These are phyloP conservation scores for Rhizophora apiculata DNA, from an alignment of 345 rosid species.

Conservation along the genomic window DNA sequence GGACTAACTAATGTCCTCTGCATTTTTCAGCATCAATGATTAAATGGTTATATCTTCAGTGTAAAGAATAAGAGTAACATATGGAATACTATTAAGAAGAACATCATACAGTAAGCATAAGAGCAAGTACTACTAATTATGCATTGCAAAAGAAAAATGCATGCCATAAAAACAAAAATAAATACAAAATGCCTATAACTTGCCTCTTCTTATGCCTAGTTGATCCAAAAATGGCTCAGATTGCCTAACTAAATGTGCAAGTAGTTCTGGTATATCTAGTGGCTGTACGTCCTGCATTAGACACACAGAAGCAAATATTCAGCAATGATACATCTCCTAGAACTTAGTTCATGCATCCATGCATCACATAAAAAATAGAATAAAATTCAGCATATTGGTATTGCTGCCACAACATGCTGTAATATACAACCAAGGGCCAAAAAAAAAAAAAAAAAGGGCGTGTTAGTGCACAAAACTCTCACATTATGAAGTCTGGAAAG, in stretches of 20 bases:
- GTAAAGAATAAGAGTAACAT: background rate
- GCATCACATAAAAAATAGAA: background rate
- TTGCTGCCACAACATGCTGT: background rate
- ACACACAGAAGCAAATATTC: slow-evolving; percentile 8
- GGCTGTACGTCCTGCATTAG: slow-evolving; percentile 70
- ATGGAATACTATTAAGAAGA: too few relatives aligned
- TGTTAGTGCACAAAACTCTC: too few relatives aligned
- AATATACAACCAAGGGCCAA: too few relatives aligned
- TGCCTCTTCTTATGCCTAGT: slow-evolving; percentile 78
- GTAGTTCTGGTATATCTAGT: slow-evolving; percentile 79
- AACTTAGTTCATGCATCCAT: background rate
- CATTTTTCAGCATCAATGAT: background rate
- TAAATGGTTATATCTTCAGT: background rate
- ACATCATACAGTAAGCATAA: too few relatives aligned
- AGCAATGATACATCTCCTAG: slow-evolving; percentile 3
- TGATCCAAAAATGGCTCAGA: slow-evolving; percentile 92
- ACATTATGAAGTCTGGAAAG: too few relatives aligned
- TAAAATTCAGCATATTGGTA: background rate
- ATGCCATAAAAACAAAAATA: background rate
- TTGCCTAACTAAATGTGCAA: slow-evolving; percentile 85
- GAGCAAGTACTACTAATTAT: background rate
- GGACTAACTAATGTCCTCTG: background rate
- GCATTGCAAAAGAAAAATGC: background rate
- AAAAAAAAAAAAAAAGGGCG: too few relatives aligned
- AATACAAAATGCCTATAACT: slow-evolving; percentile 15